Evolutionary conservation across 176 grass and related monocot species (phyloP), one percentile per base, ranked within the genome.

Genomic region (Tillandsia leiboldiana): DNA sequence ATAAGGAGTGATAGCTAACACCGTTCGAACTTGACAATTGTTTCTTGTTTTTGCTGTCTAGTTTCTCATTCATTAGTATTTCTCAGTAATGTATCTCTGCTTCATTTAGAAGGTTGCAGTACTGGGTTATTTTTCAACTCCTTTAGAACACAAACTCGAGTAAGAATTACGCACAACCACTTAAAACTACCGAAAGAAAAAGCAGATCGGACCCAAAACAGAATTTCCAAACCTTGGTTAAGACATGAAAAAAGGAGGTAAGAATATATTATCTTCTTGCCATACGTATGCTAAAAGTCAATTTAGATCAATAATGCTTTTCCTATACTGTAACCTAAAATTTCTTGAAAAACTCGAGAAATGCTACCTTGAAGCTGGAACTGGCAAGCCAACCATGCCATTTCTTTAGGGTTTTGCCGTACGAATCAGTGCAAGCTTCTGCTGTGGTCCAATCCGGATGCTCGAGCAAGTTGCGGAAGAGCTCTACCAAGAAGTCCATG

Each of bases 321-420:
- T 14, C 15, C 56, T 22, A 9, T 20, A 18, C 22, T 61, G 23
- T 61, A 50, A 63, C 18, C 57, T 71, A 12, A 52, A 64, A 69
- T 70, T 10, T 51, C 18, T 12, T 63, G 17, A 65, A 49, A 67
- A 75, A 57, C 33, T 23, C 27, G 72, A 66, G 48, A 53, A 74
- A 62, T 66, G 70, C 54, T 90, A 96, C 91, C 76, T 77, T 83
- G 63, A 96, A 91, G 65, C 91, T 91, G 11, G 85, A 96, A 80
- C 80, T 96, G 0, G 84, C 87, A 63, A 91, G 51, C 91, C 91
- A 96, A 6, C 84, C 82, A 53, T 96, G 87, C 82, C 84, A 91
- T 82, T 88, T 88, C 82, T 91, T 96, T 27, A 96, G 78, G 73
- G 91, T 91, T 48, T 83, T 96, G 69, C 7, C 67, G 62, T 96